These are phyloP conservation scores for Rosa persica DNA, from an alignment of 306 rosid species.

Conservation along the genomic window DNA sequence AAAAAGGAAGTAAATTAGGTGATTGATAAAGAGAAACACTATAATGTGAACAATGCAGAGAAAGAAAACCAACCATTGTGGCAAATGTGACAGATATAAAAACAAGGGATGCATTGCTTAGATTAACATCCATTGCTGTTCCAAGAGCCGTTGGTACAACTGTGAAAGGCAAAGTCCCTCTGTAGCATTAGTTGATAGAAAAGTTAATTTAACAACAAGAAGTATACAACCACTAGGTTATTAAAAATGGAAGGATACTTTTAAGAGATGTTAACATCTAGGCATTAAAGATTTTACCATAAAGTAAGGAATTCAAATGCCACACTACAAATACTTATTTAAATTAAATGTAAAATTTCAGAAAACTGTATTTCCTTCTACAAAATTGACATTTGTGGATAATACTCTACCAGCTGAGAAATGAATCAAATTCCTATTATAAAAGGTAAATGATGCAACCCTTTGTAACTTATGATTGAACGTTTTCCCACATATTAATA, in stretches of 20 bases:
- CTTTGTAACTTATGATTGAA: not conserved
- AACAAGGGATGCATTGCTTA: constrained; percentile 97
- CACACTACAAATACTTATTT: not conserved
- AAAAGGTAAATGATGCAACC: not conserved
- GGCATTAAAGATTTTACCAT: not conserved
- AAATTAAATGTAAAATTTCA: not conserved
- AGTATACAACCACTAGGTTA: constrained; percentile 23
- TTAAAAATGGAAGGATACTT: constrained; percentile 18
- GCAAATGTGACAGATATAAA: constrained; percentile 96
- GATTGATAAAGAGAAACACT: constrained; percentile 20
- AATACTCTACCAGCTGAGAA: not conserved
- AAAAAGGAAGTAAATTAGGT: constrained; percentile 21
- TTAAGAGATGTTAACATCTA: not conserved
- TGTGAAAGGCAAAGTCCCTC: constrained; percentile 99
- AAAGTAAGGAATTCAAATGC: not conserved
- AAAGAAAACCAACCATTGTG: constrained; percentile 81
- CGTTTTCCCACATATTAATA: not conserved
- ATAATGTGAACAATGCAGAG: not conserved
- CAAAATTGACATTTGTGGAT: not conserved
- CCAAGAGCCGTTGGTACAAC: constrained; percentile 99
- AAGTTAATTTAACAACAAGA: constrained; percentile 62
- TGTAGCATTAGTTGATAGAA: constrained; percentile 98
- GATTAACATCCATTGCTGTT: constrained; percentile 88
- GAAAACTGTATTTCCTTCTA: not conserved
- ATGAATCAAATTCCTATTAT: not conserved